These are phyloP conservation scores for Suillus plorans DNA, from an alignment of 768 basidiomycete species.

Conservation along the genomic window DNA sequence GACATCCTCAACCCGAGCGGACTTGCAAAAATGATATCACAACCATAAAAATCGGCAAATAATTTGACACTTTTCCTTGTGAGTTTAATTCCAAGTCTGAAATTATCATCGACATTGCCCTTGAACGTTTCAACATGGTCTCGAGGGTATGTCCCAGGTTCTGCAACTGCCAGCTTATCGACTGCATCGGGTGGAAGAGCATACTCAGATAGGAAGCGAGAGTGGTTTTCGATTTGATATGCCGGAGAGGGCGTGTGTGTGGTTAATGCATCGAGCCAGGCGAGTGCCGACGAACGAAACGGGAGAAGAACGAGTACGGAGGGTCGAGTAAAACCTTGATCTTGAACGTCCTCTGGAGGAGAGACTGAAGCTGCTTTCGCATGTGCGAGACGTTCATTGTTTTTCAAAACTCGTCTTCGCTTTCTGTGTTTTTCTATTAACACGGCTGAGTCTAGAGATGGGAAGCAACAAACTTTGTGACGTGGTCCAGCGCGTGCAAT, in stretches of 20 bases:
- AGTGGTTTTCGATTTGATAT: constrained; percentile 86
- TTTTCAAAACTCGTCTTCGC: constrained; percentile 85
- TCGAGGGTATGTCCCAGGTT: constrained; percentile 73
- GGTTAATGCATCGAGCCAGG: constrained; percentile 80
- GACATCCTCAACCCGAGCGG: constrained; percentile 88
- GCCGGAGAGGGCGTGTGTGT: constrained; percentile 68
- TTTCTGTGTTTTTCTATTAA: constrained; percentile 55
- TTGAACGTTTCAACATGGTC: constrained; percentile 94
- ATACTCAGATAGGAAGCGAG: constrained; percentile 82
- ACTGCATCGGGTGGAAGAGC: constrained; percentile 72
- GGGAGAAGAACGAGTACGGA: constrained; percentile 91
- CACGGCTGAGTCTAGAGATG: neutral
- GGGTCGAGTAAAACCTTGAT: constrained; percentile 97
- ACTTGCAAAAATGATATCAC: constrained; percentile 91
- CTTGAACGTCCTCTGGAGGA: constrained; percentile 76
- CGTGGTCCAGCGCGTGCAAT: constrained; percentile 85
- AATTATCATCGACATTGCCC: constrained; percentile 97
- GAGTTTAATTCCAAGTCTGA: constrained; percentile 88
- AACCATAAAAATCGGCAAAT: constrained; percentile 87
- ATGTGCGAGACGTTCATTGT: constrained; percentile 87
- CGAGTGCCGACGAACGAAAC: constrained; percentile 84
- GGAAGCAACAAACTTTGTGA: constrained; percentile 63
- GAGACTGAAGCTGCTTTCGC: constrained; percentile 56
- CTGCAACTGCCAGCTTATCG: constrained; percentile 78
- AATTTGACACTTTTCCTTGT: constrained; percentile 91